Evolutionary conservation across 495 filamentous ascomycete species (phyloP), one percentile per base, ranked within the genome.

Genomic region (Cercophora newfieldiana): DNA sequence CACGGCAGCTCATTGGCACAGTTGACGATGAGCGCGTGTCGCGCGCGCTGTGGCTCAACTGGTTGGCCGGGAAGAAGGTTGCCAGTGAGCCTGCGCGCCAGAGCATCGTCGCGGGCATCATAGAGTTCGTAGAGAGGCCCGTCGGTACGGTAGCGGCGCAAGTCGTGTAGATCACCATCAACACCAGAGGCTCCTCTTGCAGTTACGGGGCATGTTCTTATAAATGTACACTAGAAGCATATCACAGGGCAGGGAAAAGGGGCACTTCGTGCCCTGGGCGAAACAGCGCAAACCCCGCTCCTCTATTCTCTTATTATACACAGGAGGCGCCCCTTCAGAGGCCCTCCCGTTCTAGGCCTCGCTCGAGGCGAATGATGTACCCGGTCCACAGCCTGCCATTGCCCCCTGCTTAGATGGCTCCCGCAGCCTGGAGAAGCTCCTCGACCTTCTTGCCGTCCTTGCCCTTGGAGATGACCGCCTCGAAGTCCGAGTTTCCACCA

Each of bases 401-500:
- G 1, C 1, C 1, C 18, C 1, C 48, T 19, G 1, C 22, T 26
- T 76, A 79, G 25, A 78, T 57, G 26, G 80, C 80, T 48, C 75
- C 76, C 25, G 72, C 77, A 31, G 72, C 76, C 71, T 68, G 57
- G 19, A 83, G 74, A 28, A 81, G 69, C 29, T 67, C 64, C 72
- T 80, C 72, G 48, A 83, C 73, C 58, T 65, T 66, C 72, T 80
- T 77, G 67, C 75, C 77, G 18, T 72, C 63, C 71, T 78, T 80
- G 67, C 64, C 69, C 18, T 70, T 71, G 30, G 64, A 64, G n/a
- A 67, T 64, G 14, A 77, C 73, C 2, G 77, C 83, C 81, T 97
- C 92, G 64, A 99, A 78, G 72, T 98, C 96, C 6, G 93, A 97
- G 86, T 98, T 97, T 57, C 95, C 95, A 47, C 95, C 94, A 75